Conservation (phyloP, 2,329 filamentous ascomycete species). For the Penicillium frequentans region DNA sequence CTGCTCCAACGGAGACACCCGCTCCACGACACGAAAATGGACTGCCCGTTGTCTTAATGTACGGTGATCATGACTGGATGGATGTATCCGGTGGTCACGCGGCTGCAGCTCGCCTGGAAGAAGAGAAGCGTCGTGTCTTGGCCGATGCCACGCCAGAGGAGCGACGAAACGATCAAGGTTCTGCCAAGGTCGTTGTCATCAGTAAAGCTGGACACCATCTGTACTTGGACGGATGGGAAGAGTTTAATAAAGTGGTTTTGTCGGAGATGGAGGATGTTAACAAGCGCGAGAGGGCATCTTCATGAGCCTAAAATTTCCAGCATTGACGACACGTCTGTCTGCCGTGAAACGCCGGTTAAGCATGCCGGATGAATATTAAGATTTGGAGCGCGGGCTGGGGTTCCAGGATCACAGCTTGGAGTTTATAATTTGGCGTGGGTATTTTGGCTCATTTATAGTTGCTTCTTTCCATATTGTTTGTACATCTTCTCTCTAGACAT, state of each 20-base stretch:
- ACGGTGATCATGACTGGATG: slow-evolving; percentile 99
- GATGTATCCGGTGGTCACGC: slow-evolving; percentile 83
- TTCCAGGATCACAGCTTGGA: background rate
- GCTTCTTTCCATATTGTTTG: background rate
- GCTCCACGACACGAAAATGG: slow-evolving; percentile 58
- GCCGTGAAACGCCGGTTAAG: slow-evolving; percentile 2
- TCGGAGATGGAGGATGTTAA: slow-evolving; percentile 66
- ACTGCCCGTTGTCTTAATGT: slow-evolving; percentile 87
- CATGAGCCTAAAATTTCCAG: background rate
- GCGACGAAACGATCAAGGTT: slow-evolving; percentile 70
- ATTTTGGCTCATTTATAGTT: background rate
- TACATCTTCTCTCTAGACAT: slow-evolving; percentile 13
- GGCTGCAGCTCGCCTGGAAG: slow-evolving; percentile 74
- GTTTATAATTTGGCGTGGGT: background rate
- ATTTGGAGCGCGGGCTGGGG: background rate
- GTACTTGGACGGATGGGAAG: slow-evolving; percentile 68
- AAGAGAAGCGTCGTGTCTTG: slow-evolving; percentile 62
- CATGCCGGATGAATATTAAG: slow-evolving; percentile 12
- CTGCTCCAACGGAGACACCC: slow-evolving; percentile 16
- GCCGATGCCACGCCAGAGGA: slow-evolving; percentile 65
- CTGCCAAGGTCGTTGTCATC: slow-evolving; percentile 79
- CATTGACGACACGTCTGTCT: background rate
- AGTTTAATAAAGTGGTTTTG: slow-evolving; percentile 67
- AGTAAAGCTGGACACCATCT: slow-evolving; percentile 69
- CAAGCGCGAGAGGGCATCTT: slow-evolving; percentile 21